phyloP scores from a whole-genome alignment of 441 rosid species.

The Pelargonium cotyledonis region DNA sequence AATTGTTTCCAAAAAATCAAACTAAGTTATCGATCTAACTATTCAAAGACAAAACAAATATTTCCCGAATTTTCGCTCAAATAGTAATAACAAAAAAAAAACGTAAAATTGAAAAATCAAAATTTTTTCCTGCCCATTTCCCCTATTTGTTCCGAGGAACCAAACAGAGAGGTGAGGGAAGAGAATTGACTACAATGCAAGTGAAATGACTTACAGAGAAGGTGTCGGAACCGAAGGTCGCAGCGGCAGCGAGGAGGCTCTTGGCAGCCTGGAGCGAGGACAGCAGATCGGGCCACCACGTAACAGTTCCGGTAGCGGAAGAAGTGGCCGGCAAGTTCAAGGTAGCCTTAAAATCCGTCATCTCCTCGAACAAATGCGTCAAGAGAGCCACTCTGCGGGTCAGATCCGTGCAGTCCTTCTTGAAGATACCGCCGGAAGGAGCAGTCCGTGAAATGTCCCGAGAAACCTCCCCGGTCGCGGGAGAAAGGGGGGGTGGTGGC shows the following conservation, averaged over 20 bases:
- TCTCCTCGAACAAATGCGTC: conserved; percentile 79
- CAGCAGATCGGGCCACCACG: conserved; percentile 60
- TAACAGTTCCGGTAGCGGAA: conserved; percentile 25
- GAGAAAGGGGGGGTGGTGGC: neutral
- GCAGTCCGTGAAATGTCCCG: neutral
- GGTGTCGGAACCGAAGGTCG: conserved; percentile 32
- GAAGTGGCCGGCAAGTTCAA: conserved; percentile 26
- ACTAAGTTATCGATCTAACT: too few relatives aligned
- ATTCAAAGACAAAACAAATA: too few relatives aligned
- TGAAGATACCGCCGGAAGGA: conserved; percentile 31
- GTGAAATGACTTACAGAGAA: conserved; percentile 41
- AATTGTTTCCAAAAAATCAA: too few relatives aligned
- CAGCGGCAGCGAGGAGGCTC: conserved; percentile 45
- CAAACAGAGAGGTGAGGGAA: neutral
- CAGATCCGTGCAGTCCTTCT: conserved; percentile 78
- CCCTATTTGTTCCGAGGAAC: neutral
- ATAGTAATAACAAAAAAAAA: too few relatives aligned
- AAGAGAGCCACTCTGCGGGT: conserved; percentile 59
- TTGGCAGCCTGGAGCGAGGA: conserved; percentile 51
- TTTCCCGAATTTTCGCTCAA: too few relatives aligned
- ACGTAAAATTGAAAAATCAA: too few relatives aligned
- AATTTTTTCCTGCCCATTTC: too few relatives aligned
- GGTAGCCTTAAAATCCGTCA: conserved; percentile 31
- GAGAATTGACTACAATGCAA: neutral
- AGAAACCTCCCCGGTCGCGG: neutral